These are phyloP conservation scores for Stagonosporopsis tanaceti DNA, from an alignment of 2,329 filamentous ascomycete genomes.

Conservation along the genomic window DNA sequence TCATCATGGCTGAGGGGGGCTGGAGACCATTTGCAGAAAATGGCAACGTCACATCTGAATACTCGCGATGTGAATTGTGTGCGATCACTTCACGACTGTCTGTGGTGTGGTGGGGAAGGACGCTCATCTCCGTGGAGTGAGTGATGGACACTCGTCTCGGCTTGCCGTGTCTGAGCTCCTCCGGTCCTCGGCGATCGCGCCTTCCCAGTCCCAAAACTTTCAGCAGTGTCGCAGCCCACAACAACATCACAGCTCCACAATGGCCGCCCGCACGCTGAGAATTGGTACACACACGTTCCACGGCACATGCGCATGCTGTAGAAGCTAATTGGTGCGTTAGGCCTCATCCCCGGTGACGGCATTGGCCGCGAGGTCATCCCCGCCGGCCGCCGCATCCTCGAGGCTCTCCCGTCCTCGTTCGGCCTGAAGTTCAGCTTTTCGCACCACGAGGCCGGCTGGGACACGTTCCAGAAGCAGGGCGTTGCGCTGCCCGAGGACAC, in stretches of 20 bases:
- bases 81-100: background rate
- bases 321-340: conserved; percentile 56
- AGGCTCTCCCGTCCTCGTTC: conserved; percentile 89
- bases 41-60: too few species aligned
- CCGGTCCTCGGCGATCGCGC: conserved; percentile 9
- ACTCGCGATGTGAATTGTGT: background rate
- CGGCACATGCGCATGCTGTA: too few species aligned
- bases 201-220: conserved; percentile 26
- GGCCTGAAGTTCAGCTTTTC: conserved; percentile 94
- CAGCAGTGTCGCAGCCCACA: conserved; percentile 1
- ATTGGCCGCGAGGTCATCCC: conserved; percentile 99
- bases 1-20: background rate
- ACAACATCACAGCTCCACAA: conserved; percentile 28
- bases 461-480: conserved; percentile 90
- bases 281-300: conserved; percentile 29
- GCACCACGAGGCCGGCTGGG: conserved; percentile 90
- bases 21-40: background rate
- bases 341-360: conserved; percentile 96
- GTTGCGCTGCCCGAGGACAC: conserved; percentile 89
- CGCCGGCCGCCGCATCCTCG: conserved; percentile 86
- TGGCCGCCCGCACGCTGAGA: conserved; percentile 44
- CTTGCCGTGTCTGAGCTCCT: conserved; percentile 4
- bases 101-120: background rate
- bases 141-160: background rate
- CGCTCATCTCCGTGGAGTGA: background rate